Percentiles rank a stretch among this genome's conserved stretches.
Conservation (phyloP, 1,139 yeast genomes). For the Pichia norvegensis region DNA sequence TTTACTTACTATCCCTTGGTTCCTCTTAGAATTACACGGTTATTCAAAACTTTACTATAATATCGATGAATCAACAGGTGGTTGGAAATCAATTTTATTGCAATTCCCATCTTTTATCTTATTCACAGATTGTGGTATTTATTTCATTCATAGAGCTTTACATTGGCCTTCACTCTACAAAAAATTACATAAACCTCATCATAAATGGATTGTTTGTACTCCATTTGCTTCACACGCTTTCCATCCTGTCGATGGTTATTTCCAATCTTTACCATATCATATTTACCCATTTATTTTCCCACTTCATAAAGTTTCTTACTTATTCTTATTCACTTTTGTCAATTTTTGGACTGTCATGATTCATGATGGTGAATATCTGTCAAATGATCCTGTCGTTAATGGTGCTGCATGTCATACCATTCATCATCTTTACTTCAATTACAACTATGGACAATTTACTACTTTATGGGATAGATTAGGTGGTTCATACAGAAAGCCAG, state of each 20-base stretch:
- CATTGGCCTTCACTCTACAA: slow-evolving; percentile 90
- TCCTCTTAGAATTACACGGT: slow-evolving; percentile 75
- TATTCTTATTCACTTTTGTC: slow-evolving; percentile 76
- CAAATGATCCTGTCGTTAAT: slow-evolving; percentile 87
- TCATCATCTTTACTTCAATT: slow-evolving; percentile 93
- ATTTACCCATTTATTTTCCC: slow-evolving; percentile 87
- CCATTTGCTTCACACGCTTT: slow-evolving; percentile 98
- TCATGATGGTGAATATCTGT: slow-evolving; percentile 93
- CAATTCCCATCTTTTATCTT: slow-evolving; percentile 76
- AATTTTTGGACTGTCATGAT: slow-evolving; percentile 98
- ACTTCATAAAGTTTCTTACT: slow-evolving; percentile 76
- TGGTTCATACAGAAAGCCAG: slow-evolving; percentile 88
- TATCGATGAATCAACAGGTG: slow-evolving; percentile 55
- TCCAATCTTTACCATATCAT: slow-evolving; percentile 90
- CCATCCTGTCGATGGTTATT: slow-evolving; percentile 96
- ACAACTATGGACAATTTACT: slow-evolving; percentile 96
- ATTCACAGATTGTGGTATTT: slow-evolving; percentile 90
- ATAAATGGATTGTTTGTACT: slow-evolving; percentile 97
- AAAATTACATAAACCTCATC: slow-evolving; percentile 92
- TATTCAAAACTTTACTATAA: slow-evolving; percentile 69
- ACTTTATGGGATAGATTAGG: slow-evolving; percentile 97
- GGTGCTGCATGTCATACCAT: slow-evolving; percentile 98
- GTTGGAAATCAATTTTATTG: slow-evolving; percentile 53
- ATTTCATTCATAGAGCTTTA: slow-evolving; percentile 82
- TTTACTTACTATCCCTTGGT: slow-evolving; percentile 79